Evolutionary conservation across 495 filamentous ascomycete species (phyloP), one percentile per base, ranked within the genome.

Genomic region (Neurospora sp.): DNA sequence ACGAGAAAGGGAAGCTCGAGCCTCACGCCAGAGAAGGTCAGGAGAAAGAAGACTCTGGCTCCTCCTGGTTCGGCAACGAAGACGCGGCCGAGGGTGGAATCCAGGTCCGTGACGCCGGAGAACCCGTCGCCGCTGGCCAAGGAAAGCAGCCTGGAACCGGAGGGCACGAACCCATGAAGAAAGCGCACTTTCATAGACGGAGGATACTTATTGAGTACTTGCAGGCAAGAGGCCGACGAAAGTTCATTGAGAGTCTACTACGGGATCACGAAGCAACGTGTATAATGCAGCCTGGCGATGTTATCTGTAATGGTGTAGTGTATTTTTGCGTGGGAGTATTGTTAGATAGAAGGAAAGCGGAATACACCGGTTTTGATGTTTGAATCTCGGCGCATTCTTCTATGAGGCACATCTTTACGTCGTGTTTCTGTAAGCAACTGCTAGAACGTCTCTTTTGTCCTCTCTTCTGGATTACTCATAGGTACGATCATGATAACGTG

Each of bases 41-140:
- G 84, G 71, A 81, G 84, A 41, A 87, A 87, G 82, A 84, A 84
- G 76, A 79, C 81, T 12, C 27, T 62, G 54, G 54, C 54, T 35
- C 54, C 54, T 62, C 54, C 54, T 8, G 71, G 79, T 12, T 78
- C 81, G 46, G 79, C 77, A 11, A 71, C 78, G 8, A 81, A 82
- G 39, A 80, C 76, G 72, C 80, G 85, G 35, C 78, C 83, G 5
- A 78, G 81, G 7, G 78, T 78, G 16, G 85, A 87, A 40, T 85
- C 83, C 9, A 76, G 85, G 73, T 86, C 85, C 66, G 83, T 85
- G 10, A 87, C 86, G 38, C 87, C 87, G 12, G 86, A 88, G 70
- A 80, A 81, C 5, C 82, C 83, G 8, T 87, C 85, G 23, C 87
- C 86, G 20, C 77, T 89, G 74, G 84, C 83, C 23, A 83, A 80